Evolutionary conservation across 2,329 filamentous ascomycete genomes (phyloP).

Genomic region (Xylariaceae sp.): DNA sequence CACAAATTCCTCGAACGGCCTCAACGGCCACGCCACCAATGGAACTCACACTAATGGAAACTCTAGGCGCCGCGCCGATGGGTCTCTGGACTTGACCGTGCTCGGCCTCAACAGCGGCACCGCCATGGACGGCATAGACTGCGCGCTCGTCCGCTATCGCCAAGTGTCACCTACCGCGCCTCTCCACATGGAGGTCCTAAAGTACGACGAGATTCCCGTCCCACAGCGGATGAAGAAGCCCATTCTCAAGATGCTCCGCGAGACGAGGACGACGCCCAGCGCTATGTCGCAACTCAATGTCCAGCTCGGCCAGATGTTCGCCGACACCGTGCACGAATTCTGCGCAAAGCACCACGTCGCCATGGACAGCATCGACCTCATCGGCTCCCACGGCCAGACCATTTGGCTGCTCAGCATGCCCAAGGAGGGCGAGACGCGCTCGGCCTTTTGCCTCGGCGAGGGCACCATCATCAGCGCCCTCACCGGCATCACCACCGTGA

Average conservation of each 20-base stretch:
- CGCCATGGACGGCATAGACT: constrained; percentile 64
- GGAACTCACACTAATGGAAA: too few relatives aligned
- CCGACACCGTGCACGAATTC: constrained; percentile 57
- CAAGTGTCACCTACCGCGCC: constrained; percentile 57
- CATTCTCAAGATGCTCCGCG: constrained; percentile 62
- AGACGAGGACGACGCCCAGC: constrained; percentile 58
- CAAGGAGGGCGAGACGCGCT: constrained; percentile 50
- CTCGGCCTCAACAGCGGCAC: constrained; percentile 61
- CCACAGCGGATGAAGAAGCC: constrained; percentile 59
- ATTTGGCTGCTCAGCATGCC: constrained; percentile 63
- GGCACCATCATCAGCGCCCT: constrained; percentile 59
- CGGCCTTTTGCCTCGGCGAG: constrained; percentile 62
- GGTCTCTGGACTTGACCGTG: constrained; percentile 55
- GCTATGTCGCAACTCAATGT: constrained; percentile 63
- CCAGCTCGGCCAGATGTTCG: constrained; percentile 62
- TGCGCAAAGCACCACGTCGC: constrained; percentile 50
- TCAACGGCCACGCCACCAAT: too few relatives aligned
- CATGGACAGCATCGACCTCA: constrained; percentile 55
- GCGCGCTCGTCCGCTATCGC: constrained; percentile 61
- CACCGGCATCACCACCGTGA: constrained; percentile 64
- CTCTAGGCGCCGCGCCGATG: too few relatives aligned
- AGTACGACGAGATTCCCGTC: constrained; percentile 62
- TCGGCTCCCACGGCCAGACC: constrained; percentile 65
- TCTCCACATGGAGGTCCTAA: constrained; percentile 62
- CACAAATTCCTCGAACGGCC: too few relatives aligned